Base-by-base conservation (phyloP, 257 asterid genomes). In the Rauvolfia tetraphylla region DNA sequence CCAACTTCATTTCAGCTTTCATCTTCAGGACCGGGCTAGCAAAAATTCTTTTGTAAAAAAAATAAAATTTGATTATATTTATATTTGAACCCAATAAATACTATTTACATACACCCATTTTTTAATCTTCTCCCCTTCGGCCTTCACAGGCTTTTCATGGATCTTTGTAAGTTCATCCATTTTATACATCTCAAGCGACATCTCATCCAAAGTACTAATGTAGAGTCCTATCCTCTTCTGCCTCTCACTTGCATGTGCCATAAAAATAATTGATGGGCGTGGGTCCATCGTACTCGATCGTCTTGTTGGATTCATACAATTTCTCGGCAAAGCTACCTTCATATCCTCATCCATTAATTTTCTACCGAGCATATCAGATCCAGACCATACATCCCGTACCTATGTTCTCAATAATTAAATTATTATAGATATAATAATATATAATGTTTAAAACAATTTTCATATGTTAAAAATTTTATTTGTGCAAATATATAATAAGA, bases 231-330 rank as follows among this genome's bases (percentile, higher is more conserved):
- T 39, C 54, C 53, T 59, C 13, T 27, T 13, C 20, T 56, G 27
- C 62, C 29, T 5, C 31, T 25, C 75, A 71, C 17, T 31, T 29
- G 62, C 75, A 71, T 49, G 62, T 71, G 75, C 75, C 25, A 20
- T 9, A 34, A 63, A 36, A 34, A 66, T 36, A 66, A 66, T 36
- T 36, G 69, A 38, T 2, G 20, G 20, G 14, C 34, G 71, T 65
- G 48, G 34, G 71, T 36, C 71, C 71, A 65, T 38, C 1, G 34
- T 36, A 65, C 17, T 34, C 18, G 2, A 17, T 18, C 36, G 71
- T 66, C 29, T 7, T 18, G 46, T 66, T 66, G 71, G 31, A 20
- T 66, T 66, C 71, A 18, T 66, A 36, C 15, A 36, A 7, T 9
- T 17, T 18, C 9, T 34, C 29, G 34, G 71, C 46, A 17, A 15